Conservation (phyloP, 1,284 basidiomycete species). For the Bjerkandera adusta region DNA sequence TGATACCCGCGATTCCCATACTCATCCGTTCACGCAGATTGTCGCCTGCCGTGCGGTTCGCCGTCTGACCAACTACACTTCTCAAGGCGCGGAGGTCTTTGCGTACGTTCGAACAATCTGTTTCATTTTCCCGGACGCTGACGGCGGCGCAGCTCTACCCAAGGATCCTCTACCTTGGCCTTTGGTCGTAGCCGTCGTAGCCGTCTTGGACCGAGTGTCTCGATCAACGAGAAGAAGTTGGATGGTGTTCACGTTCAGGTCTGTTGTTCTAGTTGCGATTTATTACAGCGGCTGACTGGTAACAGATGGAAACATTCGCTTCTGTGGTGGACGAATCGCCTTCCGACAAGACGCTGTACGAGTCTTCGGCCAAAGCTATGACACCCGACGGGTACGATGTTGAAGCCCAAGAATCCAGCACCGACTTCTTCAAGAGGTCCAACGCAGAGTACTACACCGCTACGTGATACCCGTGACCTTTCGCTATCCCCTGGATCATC, state of each 20-base stretch:
- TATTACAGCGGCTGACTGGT: conserved; percentile 6
- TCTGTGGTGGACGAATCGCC: conserved; percentile 29
- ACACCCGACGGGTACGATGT: conserved; percentile 43
- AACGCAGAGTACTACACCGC: conserved; percentile 18
- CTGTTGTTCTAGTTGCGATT: conserved; percentile 4
- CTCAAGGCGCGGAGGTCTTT: conserved; percentile 15
- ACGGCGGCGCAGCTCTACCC: conserved; percentile 24
- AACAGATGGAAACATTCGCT: conserved; percentile 60
- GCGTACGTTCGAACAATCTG: conserved; percentile 4
- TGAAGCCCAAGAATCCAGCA: conserved; percentile 52
- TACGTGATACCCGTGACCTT: conserved; percentile 4
- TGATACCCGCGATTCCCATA: not conserved
- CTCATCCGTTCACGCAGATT: conserved; percentile 41
- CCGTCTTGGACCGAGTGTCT: conserved; percentile 28
- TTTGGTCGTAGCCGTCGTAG: conserved; percentile 26
- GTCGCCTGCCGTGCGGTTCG: conserved; percentile 71
- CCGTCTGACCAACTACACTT: conserved; percentile 51
- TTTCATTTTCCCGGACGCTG: not conserved
- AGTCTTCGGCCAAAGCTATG: conserved; percentile 42
- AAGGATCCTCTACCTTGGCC: conserved; percentile 35
- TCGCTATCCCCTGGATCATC: too few species aligned
- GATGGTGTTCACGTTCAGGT: conserved; percentile 52
- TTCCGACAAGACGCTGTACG: conserved; percentile 45
- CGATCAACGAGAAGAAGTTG: conserved; percentile 32
- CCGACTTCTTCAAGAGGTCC: conserved; percentile 53